A percentile compares a stretch with the other conserved stretches of the same genome.
phyloP scores from a whole-genome alignment of 257 asterid genomes.

The Solanum piurae region DNA sequence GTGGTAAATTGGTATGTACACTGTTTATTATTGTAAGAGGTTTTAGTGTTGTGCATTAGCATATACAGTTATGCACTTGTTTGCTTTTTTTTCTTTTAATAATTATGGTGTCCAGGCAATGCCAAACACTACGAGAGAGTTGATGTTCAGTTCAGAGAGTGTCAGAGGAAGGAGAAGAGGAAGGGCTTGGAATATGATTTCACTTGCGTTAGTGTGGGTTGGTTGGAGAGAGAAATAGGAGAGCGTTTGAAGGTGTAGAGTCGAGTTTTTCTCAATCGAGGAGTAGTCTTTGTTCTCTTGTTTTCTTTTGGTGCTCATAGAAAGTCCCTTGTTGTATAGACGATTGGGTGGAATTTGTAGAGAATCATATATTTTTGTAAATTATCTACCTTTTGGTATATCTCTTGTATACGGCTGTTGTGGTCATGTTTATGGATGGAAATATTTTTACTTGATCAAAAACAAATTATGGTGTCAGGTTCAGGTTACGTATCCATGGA shows the following conservation, averaged over 20 bases:
- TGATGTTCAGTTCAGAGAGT: neutral
- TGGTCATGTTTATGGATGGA: neutral
- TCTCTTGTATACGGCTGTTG: neutral
- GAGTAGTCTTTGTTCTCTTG: neutral
- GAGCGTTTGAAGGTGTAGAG: neutral
- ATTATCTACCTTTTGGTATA: neutral
- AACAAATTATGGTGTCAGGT: neutral
- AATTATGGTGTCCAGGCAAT: neutral
- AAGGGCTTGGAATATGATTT: neutral
- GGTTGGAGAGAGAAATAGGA: neutral
- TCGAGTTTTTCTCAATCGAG: neutral
- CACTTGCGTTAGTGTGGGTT: neutral
- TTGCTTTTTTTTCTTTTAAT: neutral
- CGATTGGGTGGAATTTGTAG: neutral
- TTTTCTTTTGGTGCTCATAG: neutral
- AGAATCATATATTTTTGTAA: neutral
- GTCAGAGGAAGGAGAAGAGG: neutral
- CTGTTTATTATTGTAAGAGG: neutral
- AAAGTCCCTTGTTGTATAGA: neutral
- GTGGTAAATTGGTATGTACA: neutral
- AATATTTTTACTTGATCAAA: neutral
- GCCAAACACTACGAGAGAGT: neutral
- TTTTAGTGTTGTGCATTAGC: neutral
- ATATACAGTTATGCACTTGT: neutral
- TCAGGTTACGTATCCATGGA: neutral